Percentiles rank a stretch among this genome's conserved stretches.
Evolutionary conservation across 805 yeast species (phyloP).

Genomic region (Barnettozyma wickerhamii): DNA sequence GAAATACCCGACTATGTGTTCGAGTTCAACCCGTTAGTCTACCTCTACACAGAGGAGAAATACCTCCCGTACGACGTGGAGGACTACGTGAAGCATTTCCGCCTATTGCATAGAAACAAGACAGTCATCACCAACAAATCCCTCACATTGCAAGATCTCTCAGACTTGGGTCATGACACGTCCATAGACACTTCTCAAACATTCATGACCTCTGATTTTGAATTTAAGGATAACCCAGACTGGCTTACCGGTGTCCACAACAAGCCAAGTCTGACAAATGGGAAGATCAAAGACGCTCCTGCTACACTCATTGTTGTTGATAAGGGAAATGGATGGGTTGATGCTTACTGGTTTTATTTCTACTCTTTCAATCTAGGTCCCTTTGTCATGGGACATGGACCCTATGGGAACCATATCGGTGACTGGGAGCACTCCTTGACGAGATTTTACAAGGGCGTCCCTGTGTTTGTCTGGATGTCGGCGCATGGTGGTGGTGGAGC

Average conservation of each 20-base stretch:
- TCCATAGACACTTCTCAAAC: constrained; percentile 31
- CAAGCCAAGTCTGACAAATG: constrained; percentile 66
- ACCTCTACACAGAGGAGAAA: constrained; percentile 82
- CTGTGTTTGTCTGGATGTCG: constrained; percentile 89
- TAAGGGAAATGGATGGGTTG: constrained; percentile 92
- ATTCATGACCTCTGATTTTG: constrained; percentile 62
- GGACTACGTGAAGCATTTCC: constrained; percentile 64
- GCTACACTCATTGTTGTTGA: constrained; percentile 81
- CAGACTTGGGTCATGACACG: constrained; percentile 24
- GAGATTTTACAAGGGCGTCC: constrained; percentile 75
- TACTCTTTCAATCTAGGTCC: constrained; percentile 95
- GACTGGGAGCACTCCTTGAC: constrained; percentile 97
- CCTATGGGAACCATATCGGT: constrained; percentile 95
- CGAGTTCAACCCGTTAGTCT: constrained; percentile 72
- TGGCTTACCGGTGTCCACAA: constrained; percentile 79
- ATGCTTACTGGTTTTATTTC: constrained; percentile 94
- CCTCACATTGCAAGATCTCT: constrained; percentile 28
- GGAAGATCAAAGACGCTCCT: constrained; percentile 71
- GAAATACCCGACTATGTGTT: constrained; percentile 61
- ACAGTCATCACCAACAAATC: constrained; percentile 31
- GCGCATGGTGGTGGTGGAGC: constrained; percentile 99
- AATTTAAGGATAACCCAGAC: constrained; percentile 70
- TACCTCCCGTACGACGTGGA: constrained; percentile 81
- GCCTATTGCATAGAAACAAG: constrained; percentile 49
- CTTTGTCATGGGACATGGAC: constrained; percentile 95